phyloP scores from a whole-genome alignment of 2,329 filamentous ascomycete species.

The Trichophyton verrucosum region DNA sequence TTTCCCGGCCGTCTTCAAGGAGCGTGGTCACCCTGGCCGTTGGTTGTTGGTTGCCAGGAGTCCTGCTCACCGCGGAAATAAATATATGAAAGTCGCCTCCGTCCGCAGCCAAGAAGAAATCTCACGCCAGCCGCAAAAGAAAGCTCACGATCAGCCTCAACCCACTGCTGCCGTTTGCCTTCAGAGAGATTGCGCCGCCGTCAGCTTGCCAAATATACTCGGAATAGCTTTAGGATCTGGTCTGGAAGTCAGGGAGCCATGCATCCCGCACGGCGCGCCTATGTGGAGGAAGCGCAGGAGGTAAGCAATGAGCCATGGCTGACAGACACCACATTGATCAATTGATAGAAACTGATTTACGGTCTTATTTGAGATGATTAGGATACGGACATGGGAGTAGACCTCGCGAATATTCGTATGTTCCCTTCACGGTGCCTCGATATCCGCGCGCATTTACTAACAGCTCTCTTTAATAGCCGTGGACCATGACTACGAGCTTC shows the following conservation, averaged over 20 bases:
- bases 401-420: constrained; percentile 52
- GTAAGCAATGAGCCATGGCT: constrained; percentile 36
- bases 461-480: constrained; percentile 34
- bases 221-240: background rate
- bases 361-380: constrained; percentile 20
- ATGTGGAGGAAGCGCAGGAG: constrained; percentile 74
- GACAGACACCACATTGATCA: background rate
- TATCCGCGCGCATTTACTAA: background rate
- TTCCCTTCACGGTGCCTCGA: constrained; percentile 15
- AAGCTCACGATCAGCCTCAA: background rate
- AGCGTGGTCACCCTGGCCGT: background rate
- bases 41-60: background rate
- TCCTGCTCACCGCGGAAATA: background rate
- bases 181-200: background rate
- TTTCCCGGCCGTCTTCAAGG: background rate
- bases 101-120: background rate
- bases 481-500: constrained; percentile 78
- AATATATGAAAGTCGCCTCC: background rate
- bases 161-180: background rate
- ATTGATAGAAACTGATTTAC: background rate
- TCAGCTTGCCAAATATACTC: background rate
- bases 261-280: constrained; percentile 84
- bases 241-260: constrained; percentile 34
- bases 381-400: constrained; percentile 47
- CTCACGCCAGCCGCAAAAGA: background rate